A percentile compares a stretch with the other conserved stretches of the same genome.
Conservation (phyloP, 106 monocot species). For the Hemerocallis citrina region DNA sequence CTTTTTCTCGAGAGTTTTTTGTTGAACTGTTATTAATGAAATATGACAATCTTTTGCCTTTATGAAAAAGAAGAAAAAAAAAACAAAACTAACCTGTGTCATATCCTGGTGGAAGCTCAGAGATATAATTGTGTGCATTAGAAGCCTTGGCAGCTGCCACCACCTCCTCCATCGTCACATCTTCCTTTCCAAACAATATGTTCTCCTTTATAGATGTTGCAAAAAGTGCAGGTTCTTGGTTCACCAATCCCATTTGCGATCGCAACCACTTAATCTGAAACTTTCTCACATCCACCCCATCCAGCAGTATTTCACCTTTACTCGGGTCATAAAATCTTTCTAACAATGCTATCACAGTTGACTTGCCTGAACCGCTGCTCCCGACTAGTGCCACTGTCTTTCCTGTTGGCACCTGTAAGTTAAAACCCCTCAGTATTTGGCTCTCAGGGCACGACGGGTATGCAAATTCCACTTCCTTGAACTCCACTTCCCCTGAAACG, state of each 20-base stretch:
- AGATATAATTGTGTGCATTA: constrained; percentile 35
- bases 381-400: constrained; percentile 67
- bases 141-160: constrained; percentile 29
- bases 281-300: constrained; percentile 38
- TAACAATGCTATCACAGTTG: constrained; percentile 51
- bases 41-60: too few relatives aligned
- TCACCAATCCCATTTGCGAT: constrained; percentile 66
- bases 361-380: constrained; percentile 66
- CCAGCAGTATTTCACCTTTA: constrained; percentile 31
- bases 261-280: constrained; percentile 51
- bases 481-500: constrained; percentile 61
- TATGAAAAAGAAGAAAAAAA: too few relatives aligned
- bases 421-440: constrained; percentile 34
- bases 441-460: constrained; percentile 65
- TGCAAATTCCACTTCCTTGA: constrained; percentile 42
- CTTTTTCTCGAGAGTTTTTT: too few relatives aligned
- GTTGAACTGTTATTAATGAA: too few relatives aligned
- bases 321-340: constrained; percentile 60
- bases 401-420: constrained; percentile 43
- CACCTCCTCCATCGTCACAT: constrained; percentile 31
- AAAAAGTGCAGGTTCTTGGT: constrained; percentile 60
- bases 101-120: constrained; percentile 36
- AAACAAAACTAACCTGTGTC: constrained; percentile 24
- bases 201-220: constrained; percentile 49
- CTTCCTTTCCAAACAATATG: constrained; percentile 32